Evolutionary conservation across 257 asterid species (phyloP), one percentile per base, ranked within the genome.

Genomic region (Jacaranda mimosifolia): DNA sequence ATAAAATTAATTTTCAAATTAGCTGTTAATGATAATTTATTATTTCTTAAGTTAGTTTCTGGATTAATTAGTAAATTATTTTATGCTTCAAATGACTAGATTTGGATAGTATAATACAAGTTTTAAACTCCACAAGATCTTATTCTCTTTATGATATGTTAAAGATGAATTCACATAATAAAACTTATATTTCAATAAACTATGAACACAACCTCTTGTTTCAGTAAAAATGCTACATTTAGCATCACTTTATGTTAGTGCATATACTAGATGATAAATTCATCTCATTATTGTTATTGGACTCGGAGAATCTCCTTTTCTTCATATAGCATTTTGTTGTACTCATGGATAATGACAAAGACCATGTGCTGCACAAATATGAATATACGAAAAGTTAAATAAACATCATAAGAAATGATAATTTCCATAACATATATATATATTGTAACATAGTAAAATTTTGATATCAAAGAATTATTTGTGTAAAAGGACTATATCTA

Each of bases 291-390:
- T n/a, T n/a, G n/a, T 1, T n/a, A 15, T 40, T 18, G 21, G 9
- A 35, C 13, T 46, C 15, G 14, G 58, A 52, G 15, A 52, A 15
- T 15, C 58, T 18, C 26, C 35, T 9, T 40, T 17, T 6, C 4
- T 38, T 46, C 49, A 38, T 18, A 10, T 3, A 51, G 55, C 14
- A 15, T 66, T 6, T 7, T 11, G 11, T 15, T 43, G 8, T 8
- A 49, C 48, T 73, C 48, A 73, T 18, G 77, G 77, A 60, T 57
- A 73, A 46, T 5, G 69, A 46, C 77, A 73, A 18, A 3, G 8
- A 3, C 4, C 21, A 21, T 9, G 1, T 17, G 77, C 77, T 72
- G 77, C 68, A 57, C 15, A 11, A 66, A 56, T 10, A 60, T 45
- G 5, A 17, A 15, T 4, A 9, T 40, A 0, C 1, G 4, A 1